Percentiles rank a stretch among this genome's conserved stretches.
Conservation (phyloP, 2,329 filamentous ascomycete species). For the Ascochyta viciae-villosae region DNA sequence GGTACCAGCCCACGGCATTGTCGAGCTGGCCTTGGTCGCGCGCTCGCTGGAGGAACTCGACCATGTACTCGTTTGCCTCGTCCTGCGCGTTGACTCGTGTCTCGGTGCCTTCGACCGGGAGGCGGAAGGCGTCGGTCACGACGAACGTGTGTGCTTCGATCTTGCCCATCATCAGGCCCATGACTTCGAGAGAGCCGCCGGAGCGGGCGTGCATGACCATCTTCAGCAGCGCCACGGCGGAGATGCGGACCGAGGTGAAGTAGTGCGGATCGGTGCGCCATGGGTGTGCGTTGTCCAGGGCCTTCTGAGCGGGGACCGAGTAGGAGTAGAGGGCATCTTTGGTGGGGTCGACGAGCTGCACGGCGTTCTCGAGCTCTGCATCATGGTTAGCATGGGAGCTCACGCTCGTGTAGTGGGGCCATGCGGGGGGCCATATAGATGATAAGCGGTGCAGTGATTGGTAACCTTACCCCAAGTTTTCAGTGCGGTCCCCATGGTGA, state of each 20-base stretch:
- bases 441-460: neutral
- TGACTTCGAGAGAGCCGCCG: constrained; percentile 89
- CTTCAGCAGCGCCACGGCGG: constrained; percentile 91
- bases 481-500: constrained; percentile 44
- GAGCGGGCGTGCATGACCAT: constrained; percentile 99
- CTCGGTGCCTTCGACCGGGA: constrained; percentile 98
- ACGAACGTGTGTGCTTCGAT: constrained; percentile 85
- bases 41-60: constrained; percentile 79
- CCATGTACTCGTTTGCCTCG: constrained; percentile 97
- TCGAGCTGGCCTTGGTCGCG: constrained; percentile 80
- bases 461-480: constrained; percentile 47
- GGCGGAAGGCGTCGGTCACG: constrained; percentile 89
- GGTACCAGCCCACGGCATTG: constrained; percentile 98
- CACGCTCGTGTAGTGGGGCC: constrained; percentile 16
- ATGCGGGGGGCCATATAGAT: neutral
- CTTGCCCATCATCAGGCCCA: constrained; percentile 98
- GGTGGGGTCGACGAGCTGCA: constrained; percentile 79
- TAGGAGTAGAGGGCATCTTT: constrained; percentile 94
- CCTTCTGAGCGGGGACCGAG: constrained; percentile 71
- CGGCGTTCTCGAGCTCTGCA: constrained; percentile 84
- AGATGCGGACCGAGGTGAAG: constrained; percentile 94
- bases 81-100: constrained; percentile 95
- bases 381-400: constrained; percentile 22
- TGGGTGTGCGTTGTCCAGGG: constrained; percentile 68
- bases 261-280: constrained; percentile 83